Evolutionary conservation across 169 alveolate species (phyloP).

Genomic region (Plasmodium relictum): DNA sequence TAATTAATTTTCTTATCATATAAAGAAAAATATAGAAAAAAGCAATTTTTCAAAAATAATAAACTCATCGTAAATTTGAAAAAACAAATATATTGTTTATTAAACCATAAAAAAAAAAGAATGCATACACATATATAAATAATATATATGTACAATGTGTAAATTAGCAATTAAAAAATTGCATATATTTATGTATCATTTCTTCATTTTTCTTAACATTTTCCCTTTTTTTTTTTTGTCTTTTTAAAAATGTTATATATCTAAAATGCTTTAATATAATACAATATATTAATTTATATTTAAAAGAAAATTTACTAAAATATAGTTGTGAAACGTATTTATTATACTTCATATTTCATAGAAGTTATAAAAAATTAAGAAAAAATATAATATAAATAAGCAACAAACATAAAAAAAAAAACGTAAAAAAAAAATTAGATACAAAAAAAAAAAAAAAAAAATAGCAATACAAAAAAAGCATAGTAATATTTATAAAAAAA

Average conservation of each 20-base stretch:
- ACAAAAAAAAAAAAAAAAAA: slow-evolving; percentile 1
- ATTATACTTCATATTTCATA: not conserved
- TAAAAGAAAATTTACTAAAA: not conserved
- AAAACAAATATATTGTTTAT: too few relatives aligned
- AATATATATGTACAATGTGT: too few relatives aligned
- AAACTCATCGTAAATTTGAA: too few relatives aligned
- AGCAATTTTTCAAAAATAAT: too few relatives aligned
- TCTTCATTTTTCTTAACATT: not conserved
- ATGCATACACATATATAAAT: too few relatives aligned
- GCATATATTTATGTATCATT: not conserved
- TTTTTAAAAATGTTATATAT: not conserved
- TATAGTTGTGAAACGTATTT: not conserved
- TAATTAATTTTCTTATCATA: too few relatives aligned
- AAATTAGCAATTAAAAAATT: too few relatives aligned
- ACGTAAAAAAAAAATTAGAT: not conserved
- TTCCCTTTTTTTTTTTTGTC: not conserved
- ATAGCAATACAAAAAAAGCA: not conserved
- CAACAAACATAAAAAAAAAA: not conserved
- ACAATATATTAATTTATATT: not conserved
- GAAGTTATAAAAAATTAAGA: slow-evolving; percentile 1
- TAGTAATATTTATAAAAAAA: not conserved
- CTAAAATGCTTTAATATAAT: not conserved
- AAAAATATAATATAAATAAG: not conserved
- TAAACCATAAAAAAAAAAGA: too few relatives aligned
- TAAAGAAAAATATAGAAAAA: too few relatives aligned